Conservation (phyloP, 164 flowering plant species). For the Santalum album region DNA sequence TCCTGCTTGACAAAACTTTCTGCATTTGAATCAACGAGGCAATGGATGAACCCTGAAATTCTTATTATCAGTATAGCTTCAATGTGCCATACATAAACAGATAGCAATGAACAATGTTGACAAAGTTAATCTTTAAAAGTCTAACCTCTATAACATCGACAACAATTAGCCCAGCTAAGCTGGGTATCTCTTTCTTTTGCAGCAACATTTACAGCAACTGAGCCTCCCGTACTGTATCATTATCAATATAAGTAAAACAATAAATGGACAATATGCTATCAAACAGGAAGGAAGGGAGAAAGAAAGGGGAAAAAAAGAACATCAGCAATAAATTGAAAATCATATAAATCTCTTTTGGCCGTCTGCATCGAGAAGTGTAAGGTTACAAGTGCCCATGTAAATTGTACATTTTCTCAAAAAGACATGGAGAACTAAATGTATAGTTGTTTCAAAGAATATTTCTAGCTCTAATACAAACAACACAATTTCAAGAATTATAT, state of each 20-base stretch:
- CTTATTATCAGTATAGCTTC: conserved; percentile 5
- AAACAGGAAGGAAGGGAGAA: too few relatives aligned
- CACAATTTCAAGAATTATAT: too few relatives aligned
- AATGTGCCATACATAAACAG: background rate
- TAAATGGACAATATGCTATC: too few relatives aligned
- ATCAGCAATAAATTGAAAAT: too few relatives aligned
- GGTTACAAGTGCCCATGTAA: too few relatives aligned
- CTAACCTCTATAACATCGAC: conserved; percentile 97
- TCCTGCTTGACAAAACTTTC: conserved; percentile 75
- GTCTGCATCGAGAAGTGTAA: too few relatives aligned
- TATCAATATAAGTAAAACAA: background rate
- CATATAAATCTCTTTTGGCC: too few relatives aligned
- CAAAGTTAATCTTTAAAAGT: background rate
- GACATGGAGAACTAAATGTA: too few relatives aligned
- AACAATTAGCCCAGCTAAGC: conserved; percentile 73
- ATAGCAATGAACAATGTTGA: background rate
- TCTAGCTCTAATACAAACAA: too few relatives aligned
- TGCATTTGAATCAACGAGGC: conserved; percentile 96
- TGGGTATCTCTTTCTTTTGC: conserved; percentile 61
- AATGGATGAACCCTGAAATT: conserved; percentile 90
- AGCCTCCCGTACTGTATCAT: conserved; percentile 87
- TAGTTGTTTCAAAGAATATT: too few relatives aligned
- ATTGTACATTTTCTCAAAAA: too few relatives aligned
- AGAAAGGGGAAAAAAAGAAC: too few relatives aligned
- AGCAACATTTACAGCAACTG: conserved; percentile 94